Conservation (phyloP, 2,329 filamentous ascomycete species). For the Fonsecaea erecta region DNA sequence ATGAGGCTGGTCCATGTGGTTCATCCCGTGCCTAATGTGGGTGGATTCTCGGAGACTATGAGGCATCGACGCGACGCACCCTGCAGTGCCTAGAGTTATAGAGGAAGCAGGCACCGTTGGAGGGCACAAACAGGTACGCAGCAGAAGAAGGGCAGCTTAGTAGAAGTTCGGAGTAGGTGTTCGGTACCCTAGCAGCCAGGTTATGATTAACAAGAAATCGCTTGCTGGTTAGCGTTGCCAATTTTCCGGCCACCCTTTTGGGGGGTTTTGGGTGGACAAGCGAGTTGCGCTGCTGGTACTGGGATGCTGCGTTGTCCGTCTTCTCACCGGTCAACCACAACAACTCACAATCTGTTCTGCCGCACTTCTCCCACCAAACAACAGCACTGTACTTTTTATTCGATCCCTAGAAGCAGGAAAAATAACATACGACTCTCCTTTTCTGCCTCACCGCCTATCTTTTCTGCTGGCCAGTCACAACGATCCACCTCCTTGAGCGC, state of each 20-base stretch:
- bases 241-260: constrained; percentile 6
- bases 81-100: background rate
- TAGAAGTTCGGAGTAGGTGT: background rate
- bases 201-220: constrained; percentile 1
- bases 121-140: background rate
- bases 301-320: constrained; percentile 1
- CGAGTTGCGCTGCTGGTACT: background rate
- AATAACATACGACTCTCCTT: constrained; percentile 5
- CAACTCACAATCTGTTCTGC: background rate
- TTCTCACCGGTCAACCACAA: constrained; percentile 17
- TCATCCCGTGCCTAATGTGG: background rate
- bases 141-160: background rate
- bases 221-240: constrained; percentile 2
- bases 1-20: background rate
- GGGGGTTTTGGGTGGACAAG: constrained; percentile 1
- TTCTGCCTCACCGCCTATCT: constrained; percentile 13
- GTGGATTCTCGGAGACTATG: background rate
- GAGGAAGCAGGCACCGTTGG: background rate
- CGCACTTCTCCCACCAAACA: constrained; percentile 15
- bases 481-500: constrained; percentile 6
- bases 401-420: constrained; percentile 8
- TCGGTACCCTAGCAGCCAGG: background rate
- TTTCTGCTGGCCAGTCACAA: constrained; percentile 23
- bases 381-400: constrained; percentile 13
- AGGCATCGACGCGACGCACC: background rate